Evolutionary conservation across 2,329 filamentous ascomycete genomes (phyloP), one percentile per base, ranked within the genome.

Genomic region (Diaporthe eres): DNA sequence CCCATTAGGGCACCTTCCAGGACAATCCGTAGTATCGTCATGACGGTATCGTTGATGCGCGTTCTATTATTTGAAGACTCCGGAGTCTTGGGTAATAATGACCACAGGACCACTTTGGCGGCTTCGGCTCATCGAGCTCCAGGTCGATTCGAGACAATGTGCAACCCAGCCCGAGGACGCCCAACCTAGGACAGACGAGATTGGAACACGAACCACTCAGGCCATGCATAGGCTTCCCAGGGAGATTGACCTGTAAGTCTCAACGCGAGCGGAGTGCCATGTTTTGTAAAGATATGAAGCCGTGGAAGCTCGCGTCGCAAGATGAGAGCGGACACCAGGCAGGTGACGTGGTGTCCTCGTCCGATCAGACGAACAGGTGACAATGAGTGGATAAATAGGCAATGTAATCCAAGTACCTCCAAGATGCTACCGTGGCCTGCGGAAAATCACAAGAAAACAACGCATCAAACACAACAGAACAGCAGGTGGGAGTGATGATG

Each of bases 281-380:
- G 58, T 42, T 57, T 34, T 34, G 25, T 55, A 37, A 51, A 31
- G 39, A 31, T 15, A 34, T n/a, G 17, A 42, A n/a, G 19, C 37
- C 34, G n/a, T 73, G n/a, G n/a, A 25, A 49, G 28, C 44, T 63
- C 13, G 58, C 19, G 53, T 72, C 34, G 58, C 58, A 51, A 44
- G 47, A 7, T 55, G 37, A 44, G 71, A 31, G 37, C n/a, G n/a
- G 61, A 28, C 5, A 42, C 37, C 58, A 57, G 71, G 58, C 71
- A 65, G 71, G 49, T 73, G 60, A 57, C 58, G 58, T 47, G 71
- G 28, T 60, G 49, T 53, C 34, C 49, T 65, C 34, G 49, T 65
- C 47, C 37, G 58, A 42, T 42, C 47, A 55, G 65, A 42, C n/a
- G 31, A 37, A 42, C 47, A 53, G 47, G 39, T 70, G 65, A 68